Conservation (phyloP, 257 asterid species). For the Solanum chmielewskii region DNA sequence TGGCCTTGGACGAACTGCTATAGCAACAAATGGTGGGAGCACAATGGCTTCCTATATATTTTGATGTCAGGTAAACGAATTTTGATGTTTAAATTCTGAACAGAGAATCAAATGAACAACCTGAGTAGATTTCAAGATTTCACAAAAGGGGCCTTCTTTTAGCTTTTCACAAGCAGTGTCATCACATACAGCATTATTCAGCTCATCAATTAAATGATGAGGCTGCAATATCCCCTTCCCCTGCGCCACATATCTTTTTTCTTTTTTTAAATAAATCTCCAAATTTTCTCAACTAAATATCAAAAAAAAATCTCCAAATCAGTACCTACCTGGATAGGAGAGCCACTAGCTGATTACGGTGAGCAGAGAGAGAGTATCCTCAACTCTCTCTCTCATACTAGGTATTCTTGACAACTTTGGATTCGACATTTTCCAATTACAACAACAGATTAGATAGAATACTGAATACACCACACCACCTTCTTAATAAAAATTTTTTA, state of each 20-base stretch:
- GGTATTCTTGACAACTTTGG: slow-evolving; percentile 44
- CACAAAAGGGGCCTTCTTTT: slow-evolving; percentile 71
- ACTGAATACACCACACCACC: too few relatives aligned
- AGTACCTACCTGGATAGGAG: slow-evolving; percentile 90
- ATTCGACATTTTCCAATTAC: slow-evolving; percentile 22
- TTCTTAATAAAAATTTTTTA: too few relatives aligned
- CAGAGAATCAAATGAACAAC: neutral
- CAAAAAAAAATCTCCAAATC: too few relatives aligned
- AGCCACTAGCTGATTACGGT: slow-evolving; percentile 79
- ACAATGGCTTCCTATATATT: slow-evolving; percentile 75
- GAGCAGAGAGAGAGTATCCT: slow-evolving; percentile 80
- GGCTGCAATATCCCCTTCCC: slow-evolving; percentile 95
- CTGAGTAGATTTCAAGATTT: slow-evolving; percentile 72
- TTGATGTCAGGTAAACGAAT: neutral
- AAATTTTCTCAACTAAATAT: too few relatives aligned
- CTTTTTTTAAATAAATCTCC: too few relatives aligned
- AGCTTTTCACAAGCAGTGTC: slow-evolving; percentile 36
- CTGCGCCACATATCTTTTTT: slow-evolving; percentile 63
- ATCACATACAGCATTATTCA: slow-evolving; percentile 45
- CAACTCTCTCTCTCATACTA: slow-evolving; percentile 84
- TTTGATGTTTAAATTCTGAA: too few relatives aligned
- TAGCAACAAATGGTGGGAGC: slow-evolving; percentile 89
- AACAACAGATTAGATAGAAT: neutral
- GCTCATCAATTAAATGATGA: slow-evolving; percentile 75
- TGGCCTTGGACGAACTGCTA: slow-evolving; percentile 95